Evolutionary conservation across 345 rosid species (phyloP).

Genomic region (Angophora floribunda): DNA sequence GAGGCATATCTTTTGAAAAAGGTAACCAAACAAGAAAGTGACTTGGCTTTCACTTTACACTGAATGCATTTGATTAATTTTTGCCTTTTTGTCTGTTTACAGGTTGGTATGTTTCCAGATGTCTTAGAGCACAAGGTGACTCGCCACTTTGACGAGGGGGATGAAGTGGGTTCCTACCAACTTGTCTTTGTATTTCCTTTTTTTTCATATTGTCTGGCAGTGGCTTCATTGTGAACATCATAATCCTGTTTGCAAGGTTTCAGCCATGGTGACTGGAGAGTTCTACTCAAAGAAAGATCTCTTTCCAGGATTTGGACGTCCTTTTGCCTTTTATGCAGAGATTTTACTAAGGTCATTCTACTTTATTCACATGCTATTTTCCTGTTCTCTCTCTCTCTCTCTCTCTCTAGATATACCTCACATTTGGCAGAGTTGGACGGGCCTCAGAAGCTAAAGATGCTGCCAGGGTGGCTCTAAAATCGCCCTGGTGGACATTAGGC

Average conservation of each 20-base stretch:
- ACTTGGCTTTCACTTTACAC: background rate
- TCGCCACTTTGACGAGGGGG: conserved; percentile 64
- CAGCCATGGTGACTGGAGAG: conserved; percentile 85
- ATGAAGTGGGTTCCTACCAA: conserved; percentile 37
- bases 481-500: conserved; percentile 95
- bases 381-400: background rate
- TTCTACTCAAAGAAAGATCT: conserved; percentile 70
- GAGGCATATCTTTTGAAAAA: conserved; percentile 49
- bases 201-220: background rate
- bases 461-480: conserved; percentile 76
- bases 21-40: conserved; percentile 13
- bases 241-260: conserved; percentile 32
- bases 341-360: conserved; percentile 43
- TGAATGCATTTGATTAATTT: background rate
- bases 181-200: background rate
- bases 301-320: conserved; percentile 90
- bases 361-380: background rate
- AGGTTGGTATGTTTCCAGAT: conserved; percentile 91
- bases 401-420: background rate
- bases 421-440: conserved; percentile 50
- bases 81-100: conserved; percentile 1
- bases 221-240: background rate
- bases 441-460: conserved; percentile 79
- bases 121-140: conserved; percentile 65
- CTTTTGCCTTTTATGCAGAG: conserved; percentile 77